Percentiles rank a stretch among this genome's conserved stretches.
Evolutionary conservation across 805 yeast species (phyloP).

Genomic region (Wickerhamomyces chambardii): DNA sequence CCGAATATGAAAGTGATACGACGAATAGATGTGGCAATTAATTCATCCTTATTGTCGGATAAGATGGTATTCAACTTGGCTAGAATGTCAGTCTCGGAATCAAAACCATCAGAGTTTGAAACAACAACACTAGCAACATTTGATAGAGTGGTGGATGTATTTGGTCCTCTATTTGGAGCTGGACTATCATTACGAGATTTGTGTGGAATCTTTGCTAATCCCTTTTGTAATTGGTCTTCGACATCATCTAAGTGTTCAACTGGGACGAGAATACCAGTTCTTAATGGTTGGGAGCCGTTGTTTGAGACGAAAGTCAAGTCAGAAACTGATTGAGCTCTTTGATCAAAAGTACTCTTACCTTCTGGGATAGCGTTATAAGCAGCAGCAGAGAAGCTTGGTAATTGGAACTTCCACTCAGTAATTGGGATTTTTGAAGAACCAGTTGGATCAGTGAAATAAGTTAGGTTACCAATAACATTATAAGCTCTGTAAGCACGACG

Average conservation of each 20-base stretch:
- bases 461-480: constrained; percentile 71
- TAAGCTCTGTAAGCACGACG: constrained; percentile 97
- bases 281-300: constrained; percentile 52
- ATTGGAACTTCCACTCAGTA: constrained; percentile 81
- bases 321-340: constrained; percentile 83
- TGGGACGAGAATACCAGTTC: constrained; percentile 82
- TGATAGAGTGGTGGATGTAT: constrained; percentile 32
- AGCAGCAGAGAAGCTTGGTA: constrained; percentile 65
- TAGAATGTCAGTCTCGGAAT: constrained; percentile 60
- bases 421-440: constrained; percentile 46
- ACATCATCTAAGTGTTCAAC: constrained; percentile 81
- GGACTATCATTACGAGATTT: constrained; percentile 31
- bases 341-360: constrained; percentile 40
- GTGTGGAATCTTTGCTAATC: constrained; percentile 61
- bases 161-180: constrained; percentile 37
- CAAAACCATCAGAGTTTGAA: constrained; percentile 65
- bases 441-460: constrained; percentile 40
- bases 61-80: constrained; percentile 54
- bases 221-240: constrained; percentile 72
- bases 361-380: constrained; percentile 66
- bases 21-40: constrained; percentile 68
- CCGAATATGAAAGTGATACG: constrained; percentile 91
- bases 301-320: constrained; percentile 83
- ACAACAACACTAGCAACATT: constrained; percentile 83
- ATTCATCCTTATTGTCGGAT: constrained; percentile 60